Evolutionary conservation across 495 filamentous ascomycete species (phyloP).

Genomic region (Daldinia childiae): DNA sequence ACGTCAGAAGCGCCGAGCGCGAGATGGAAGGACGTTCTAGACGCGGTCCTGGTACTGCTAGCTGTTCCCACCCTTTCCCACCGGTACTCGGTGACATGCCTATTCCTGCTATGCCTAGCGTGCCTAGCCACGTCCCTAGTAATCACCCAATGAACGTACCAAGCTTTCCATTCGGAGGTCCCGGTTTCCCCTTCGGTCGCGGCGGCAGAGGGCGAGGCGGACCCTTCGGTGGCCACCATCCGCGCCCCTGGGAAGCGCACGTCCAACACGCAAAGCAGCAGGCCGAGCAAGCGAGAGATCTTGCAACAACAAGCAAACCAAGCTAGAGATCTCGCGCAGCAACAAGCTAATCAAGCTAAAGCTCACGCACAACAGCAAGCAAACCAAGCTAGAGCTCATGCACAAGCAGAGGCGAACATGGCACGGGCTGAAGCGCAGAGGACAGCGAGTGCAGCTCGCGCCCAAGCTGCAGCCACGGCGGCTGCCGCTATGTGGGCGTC

Average conservation of each 20-base stretch:
- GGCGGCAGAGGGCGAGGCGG: constrained; percentile 6
- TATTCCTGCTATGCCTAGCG: background rate
- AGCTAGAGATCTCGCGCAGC: background rate
- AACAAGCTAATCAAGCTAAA: background rate
- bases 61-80: background rate
- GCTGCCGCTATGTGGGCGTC: background rate
- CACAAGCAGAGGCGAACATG: constrained; percentile 2
- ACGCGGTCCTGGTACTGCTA: constrained; percentile 2
- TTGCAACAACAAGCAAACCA: background rate
- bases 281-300: background rate
- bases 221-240: background rate
- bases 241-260: constrained; percentile 15
- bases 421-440: constrained; percentile 3
- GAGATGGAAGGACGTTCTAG: constrained; percentile 17
- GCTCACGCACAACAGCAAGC: background rate
- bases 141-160: background rate
- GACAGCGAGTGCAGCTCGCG: background rate
- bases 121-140: background rate
- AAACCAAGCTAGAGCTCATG: background rate
- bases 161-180: background rate
- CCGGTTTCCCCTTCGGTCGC: constrained; percentile 3
- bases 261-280: constrained; percentile 13
- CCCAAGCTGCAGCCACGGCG: background rate
- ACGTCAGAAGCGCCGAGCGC: constrained; percentile 41
- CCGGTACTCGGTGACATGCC: background rate